Percentiles rank a stretch among this genome's conserved stretches.
phyloP scores from a whole-genome alignment of 1,139 yeast genomes.

The Debaryomyces singareniensis region DNA sequence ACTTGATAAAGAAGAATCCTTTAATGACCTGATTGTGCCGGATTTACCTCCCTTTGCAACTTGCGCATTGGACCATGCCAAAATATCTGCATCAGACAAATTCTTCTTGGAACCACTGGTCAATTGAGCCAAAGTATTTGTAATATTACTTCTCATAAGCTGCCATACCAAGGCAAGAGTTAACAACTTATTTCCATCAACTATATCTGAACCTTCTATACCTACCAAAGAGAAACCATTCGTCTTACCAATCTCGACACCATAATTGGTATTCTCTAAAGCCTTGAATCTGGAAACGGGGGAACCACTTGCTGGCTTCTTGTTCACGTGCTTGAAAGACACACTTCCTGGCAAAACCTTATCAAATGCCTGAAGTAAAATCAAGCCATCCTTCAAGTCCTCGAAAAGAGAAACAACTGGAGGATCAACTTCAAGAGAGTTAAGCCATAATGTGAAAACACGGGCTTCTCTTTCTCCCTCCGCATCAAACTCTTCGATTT shows the following conservation, averaged over 20 bases:
- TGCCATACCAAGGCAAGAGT: constrained; percentile 98
- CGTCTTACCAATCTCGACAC: constrained; percentile 91
- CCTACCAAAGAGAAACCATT: constrained; percentile 92
- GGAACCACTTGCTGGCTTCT: constrained; percentile 63
- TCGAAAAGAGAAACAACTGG: constrained; percentile 88
- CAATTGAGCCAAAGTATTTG: constrained; percentile 69
- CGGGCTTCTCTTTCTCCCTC: constrained; percentile 99
- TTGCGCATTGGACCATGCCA: constrained; percentile 89
- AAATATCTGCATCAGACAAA: constrained; percentile 75
- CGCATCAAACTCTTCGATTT: constrained; percentile 93
- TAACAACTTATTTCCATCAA: constrained; percentile 85
- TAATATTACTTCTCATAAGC: constrained; percentile 93
- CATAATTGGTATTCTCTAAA: constrained; percentile 91
- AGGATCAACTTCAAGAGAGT: constrained; percentile 93
- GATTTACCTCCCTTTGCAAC: constrained; percentile 78
- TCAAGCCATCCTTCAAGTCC: constrained; percentile 89
- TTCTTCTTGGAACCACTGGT: constrained; percentile 57
- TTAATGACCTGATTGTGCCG: constrained; percentile 69
- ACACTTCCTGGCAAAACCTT: constrained; percentile 94
- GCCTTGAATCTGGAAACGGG: constrained; percentile 90
- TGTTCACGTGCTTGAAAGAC: constrained; percentile 72
- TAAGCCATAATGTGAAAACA: constrained; percentile 95
- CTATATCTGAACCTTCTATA: constrained; percentile 95
- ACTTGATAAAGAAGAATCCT: constrained; percentile 67
- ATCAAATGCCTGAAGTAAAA: constrained; percentile 86